Evolutionary conservation across 306 rosid genomes (phyloP).

Genomic region (Carpinus viminea): DNA sequence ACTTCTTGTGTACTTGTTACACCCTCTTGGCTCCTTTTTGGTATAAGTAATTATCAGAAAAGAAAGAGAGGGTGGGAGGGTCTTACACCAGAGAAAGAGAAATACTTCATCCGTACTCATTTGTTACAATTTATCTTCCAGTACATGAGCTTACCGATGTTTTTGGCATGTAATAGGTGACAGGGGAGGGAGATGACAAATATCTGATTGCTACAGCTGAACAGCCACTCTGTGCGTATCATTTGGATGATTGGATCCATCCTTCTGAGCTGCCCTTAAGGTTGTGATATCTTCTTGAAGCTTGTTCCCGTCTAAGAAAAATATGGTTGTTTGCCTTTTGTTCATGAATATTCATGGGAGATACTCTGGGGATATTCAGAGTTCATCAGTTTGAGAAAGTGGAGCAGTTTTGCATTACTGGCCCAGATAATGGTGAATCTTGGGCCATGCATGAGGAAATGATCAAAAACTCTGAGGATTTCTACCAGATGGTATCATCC

Average conservation of each 20-base stretch:
- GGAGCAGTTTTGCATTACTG: constrained; percentile 88
- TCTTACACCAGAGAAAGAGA: not conserved
- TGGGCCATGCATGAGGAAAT: constrained; percentile 98
- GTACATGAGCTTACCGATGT: constrained; percentile 6
- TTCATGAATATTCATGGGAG: constrained; percentile 39
- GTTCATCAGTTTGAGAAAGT: constrained; percentile 97
- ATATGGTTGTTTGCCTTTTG: not conserved
- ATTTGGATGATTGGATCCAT: constrained; percentile 92
- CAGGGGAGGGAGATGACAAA: constrained; percentile 99
- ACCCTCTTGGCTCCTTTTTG: not conserved
- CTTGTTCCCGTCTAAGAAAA: not conserved
- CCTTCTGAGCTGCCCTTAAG: constrained; percentile 87
- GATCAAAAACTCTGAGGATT: constrained; percentile 89
- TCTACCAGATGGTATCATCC: constrained; percentile 59
- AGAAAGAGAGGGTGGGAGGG: not conserved
- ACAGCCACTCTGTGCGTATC: constrained; percentile 92
- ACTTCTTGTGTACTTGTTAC: not conserved
- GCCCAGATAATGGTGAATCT: constrained; percentile 79
- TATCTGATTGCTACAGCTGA: constrained; percentile 97
- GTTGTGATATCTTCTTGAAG: constrained; percentile 36
- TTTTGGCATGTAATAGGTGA: constrained; percentile 50
- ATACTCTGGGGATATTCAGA: constrained; percentile 90
- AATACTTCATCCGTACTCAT: not conserved
- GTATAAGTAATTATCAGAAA: not conserved
- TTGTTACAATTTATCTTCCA: not conserved